Conservation (phyloP, 1,139 yeast species). For the Pneumocystis carinii region DNA sequence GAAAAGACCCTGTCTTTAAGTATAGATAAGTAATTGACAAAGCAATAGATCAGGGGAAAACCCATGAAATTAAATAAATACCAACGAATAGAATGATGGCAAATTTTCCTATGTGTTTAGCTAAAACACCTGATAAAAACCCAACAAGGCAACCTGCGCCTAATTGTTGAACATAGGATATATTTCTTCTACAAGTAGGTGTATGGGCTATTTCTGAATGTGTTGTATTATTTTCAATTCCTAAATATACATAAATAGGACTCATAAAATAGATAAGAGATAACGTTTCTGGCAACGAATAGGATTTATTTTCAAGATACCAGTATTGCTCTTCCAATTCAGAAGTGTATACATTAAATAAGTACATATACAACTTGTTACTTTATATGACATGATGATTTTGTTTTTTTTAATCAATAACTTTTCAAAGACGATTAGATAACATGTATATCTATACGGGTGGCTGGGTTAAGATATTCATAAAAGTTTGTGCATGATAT, state of each 20-base stretch:
- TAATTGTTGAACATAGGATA: background rate
- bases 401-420: background rate
- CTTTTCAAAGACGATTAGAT: background rate
- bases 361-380: background rate
- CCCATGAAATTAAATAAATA: background rate
- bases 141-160: background rate
- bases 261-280: background rate
- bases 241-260: background rate
- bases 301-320: background rate
- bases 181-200: background rate
- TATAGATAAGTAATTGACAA: background rate
- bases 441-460: too few species aligned
- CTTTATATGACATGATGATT: background rate
- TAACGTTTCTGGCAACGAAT: background rate
- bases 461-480: too few species aligned
- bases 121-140: background rate
- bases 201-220: background rate
- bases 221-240: background rate
- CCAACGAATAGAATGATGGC: background rate
- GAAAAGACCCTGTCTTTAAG: background rate
- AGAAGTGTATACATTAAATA: background rate
- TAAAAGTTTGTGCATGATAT: too few species aligned
- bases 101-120: background rate
- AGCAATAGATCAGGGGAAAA: background rate
- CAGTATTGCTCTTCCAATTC: background rate